Base-by-base conservation (phyloP, 78 protist species). In the Emiliania huxleyi region DNA sequence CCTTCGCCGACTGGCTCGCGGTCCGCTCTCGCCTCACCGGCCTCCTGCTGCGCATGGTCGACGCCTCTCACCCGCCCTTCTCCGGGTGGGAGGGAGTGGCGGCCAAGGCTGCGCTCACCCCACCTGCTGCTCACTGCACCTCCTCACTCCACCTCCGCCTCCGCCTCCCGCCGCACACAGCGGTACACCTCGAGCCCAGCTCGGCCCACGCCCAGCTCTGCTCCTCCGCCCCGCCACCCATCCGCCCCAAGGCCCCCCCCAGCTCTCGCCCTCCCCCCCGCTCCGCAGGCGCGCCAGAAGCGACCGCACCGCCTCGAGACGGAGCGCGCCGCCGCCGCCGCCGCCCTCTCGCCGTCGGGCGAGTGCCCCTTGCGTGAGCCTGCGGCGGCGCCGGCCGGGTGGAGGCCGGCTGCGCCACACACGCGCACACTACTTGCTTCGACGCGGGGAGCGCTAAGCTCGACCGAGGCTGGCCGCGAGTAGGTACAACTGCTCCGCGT, bases 41-140 rank as follows among this genome's bases (percentile, higher is more conserved):
- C 46, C 22, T 1, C 35, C 85, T 77, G 25, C 25, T 77, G n/a
- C 85, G 85, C 85, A 77, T 77, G 85, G 85, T 77, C 48, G 85
- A 40, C 85, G 29, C 4, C 46, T 2, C 15, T 0, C 85, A 77
- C 29, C 33, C 29, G 48, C 33, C 33, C 48, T 77, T 77, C 18
- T 1, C 26, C 49, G 44, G 48, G 26, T 77, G 46, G 83, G 83
- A 35, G 18, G 83, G 83, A 1, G 43, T 73, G 33, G 33, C n/a
- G 11, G 38, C 23, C 75, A 12, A 12, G 37, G 75, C 75, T 4
- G n/a, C 23, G 75, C 75, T 3, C 33, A n/a, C n/a, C n/a, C n/a
- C n/a, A n/a, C n/a, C n/a, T n/a, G n/a, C n/a, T n/a, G n/a, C n/a
- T n/a, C n/a, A n/a, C n/a, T n/a, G n/a, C n/a, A n/a, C n/a, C n/a